phyloP scores from a whole-genome alignment of 306 rosid genomes.

The Trifolium dubium region DNA sequence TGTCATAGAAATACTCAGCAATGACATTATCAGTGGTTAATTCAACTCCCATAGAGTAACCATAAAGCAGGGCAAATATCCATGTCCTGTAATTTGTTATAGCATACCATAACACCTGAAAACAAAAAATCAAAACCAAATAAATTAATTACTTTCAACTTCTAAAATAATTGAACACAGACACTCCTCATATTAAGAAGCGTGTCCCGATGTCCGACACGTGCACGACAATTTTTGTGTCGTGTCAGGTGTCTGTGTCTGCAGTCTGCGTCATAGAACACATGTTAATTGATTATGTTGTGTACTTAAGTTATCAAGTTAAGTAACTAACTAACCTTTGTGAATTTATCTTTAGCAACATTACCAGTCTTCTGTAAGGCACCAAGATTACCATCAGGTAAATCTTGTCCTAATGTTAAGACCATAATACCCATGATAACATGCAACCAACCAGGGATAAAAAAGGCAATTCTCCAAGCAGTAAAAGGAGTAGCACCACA shows the following conservation, averaged over 20 bases:
- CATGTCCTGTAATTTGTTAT: constrained; percentile 88
- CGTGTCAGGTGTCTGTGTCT: no score
- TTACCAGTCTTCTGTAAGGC: constrained; percentile 78
- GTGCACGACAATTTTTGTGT: no score
- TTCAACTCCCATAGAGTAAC: constrained; percentile 95
- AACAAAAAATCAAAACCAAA: not conserved
- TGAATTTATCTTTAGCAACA: constrained; percentile 73
- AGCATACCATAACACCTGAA: constrained; percentile 81
- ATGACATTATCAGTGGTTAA: constrained; percentile 83
- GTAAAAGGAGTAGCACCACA: constrained; percentile 71
- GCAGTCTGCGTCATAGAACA: no score
- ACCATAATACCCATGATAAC: constrained; percentile 75
- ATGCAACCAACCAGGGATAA: constrained; percentile 74
- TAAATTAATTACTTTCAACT: not conserved
- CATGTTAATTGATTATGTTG: not conserved
- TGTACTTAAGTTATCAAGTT: not conserved
- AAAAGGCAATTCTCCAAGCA: constrained; percentile 92
- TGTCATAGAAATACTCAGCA: constrained; percentile 87
- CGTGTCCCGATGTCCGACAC: no score
- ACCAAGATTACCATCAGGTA: constrained; percentile 86
- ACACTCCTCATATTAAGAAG: no score
- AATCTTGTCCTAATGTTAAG: constrained; percentile 78
- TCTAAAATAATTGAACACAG: not conserved
- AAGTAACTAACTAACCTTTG: constrained; percentile 51
- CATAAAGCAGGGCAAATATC: constrained; percentile 84